phyloP scores from a whole-genome alignment of 208 protist species.

The Trypanosoma vivax region DNA sequence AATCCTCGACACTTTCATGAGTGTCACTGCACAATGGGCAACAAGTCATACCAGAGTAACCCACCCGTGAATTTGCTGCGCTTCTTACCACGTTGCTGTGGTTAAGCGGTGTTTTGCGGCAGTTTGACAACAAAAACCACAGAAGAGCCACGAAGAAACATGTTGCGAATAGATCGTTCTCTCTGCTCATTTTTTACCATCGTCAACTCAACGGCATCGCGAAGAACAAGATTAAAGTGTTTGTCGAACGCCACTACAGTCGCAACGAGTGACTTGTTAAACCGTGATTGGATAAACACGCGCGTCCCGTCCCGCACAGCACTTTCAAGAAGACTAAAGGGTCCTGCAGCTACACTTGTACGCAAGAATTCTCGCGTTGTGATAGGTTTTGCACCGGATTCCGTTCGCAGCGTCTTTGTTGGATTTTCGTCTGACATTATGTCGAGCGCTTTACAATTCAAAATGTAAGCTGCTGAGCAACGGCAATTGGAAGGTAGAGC shows the following conservation, averaged over 20 bases:
- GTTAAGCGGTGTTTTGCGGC: slow-evolving; percentile 28
- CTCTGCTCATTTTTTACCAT: slow-evolving; percentile 94
- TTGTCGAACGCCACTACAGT: slow-evolving; percentile 99
- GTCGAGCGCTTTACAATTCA: background rate
- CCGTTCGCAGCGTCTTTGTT: slow-evolving; percentile 28
- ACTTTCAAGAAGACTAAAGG: slow-evolving; percentile 73
- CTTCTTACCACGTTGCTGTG: no score
- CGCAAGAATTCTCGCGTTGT: slow-evolving; percentile 57
- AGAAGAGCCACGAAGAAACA: slow-evolving; percentile 99
- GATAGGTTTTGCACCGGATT: slow-evolving; percentile 10
- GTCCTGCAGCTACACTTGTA: slow-evolving; percentile 54
- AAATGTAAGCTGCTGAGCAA: no score
- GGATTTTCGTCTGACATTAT: slow-evolving; percentile 31
- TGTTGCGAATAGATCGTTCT: slow-evolving; percentile 93
- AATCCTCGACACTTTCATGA: no score
- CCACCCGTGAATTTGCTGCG: no score
- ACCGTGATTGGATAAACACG: slow-evolving; percentile 98
- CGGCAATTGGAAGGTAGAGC: no score
- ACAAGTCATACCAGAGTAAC: no score
- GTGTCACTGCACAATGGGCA: no score
- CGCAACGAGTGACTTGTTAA: slow-evolving; percentile 98
- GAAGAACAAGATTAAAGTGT: slow-evolving; percentile 99
- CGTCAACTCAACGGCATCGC: slow-evolving; percentile 72
- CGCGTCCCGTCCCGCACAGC: slow-evolving; percentile 76
- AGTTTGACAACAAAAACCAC: slow-evolving; percentile 98